Evolutionary conservation across 495 filamentous ascomycete genomes (phyloP).

Genomic region (Daldinia bambusicola): DNA sequence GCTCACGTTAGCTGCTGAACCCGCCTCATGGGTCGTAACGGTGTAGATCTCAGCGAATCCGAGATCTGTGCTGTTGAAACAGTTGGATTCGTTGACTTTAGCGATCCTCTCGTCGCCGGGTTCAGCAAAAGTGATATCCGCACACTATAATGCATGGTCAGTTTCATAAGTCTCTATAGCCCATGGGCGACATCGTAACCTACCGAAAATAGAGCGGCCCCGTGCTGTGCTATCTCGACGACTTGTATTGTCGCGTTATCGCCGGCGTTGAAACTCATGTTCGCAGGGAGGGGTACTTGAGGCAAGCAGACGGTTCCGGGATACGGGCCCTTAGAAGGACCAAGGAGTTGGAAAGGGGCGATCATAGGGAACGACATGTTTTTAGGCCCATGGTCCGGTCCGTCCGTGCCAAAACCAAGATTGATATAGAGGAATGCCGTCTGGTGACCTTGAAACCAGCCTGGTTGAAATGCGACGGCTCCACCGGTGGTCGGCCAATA

Average conservation of each 20-base stretch:
- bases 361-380: conserved; percentile 92
- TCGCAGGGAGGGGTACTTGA: conserved; percentile 85
- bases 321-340: conserved; percentile 83
- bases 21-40: conserved; percentile 54
- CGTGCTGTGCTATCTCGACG: conserved; percentile 88
- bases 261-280: conserved; percentile 75
- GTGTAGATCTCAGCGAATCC: conserved; percentile 81
- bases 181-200: conserved; percentile 47
- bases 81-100: conserved; percentile 80
- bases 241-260: conserved; percentile 96
- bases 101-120: conserved; percentile 70
- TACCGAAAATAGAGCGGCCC: conserved; percentile 91
- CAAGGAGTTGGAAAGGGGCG: conserved; percentile 84
- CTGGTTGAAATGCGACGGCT: conserved; percentile 84
- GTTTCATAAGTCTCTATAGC: conserved; percentile 1
- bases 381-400: conserved; percentile 65
- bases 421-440: conserved; percentile 93
- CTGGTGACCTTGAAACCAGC: conserved; percentile 93
- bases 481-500: conserved; percentile 91
- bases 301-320: conserved; percentile 89
- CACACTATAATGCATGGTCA: conserved; percentile 70
- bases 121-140: conserved; percentile 83
- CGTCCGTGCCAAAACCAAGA: conserved; percentile 81
- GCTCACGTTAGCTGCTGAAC: conserved; percentile 47
- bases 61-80: conserved; percentile 82